Evolutionary conservation across 129 eudicot species (phyloP), one percentile per base, ranked within the genome.

Genomic region (Artemisia annua): DNA sequence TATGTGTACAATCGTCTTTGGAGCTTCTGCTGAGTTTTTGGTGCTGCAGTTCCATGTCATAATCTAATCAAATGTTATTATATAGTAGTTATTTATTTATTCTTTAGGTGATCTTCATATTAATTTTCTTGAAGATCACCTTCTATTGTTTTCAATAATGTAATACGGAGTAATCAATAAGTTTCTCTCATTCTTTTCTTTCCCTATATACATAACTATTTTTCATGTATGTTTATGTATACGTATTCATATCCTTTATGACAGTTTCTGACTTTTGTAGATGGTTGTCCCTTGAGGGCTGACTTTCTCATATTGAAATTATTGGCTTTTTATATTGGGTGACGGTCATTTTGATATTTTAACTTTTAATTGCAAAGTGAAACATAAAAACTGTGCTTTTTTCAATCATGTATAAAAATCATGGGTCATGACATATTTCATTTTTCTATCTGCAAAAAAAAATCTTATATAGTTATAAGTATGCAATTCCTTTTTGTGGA

Each of bases 11-110:
- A 3, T 59, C 15, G 30, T 6, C 84, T 92, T 5, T 92, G 98
- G 98, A 87, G 83, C 86, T 92, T 92, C 75, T 82, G 89, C 82
- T 92, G 82, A 87, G 57, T 64, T 54, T 78, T 78, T n/a, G n/a
- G 63, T 61, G 82, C 72, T 28, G 26, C 18, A 12, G 82, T 64
- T 78, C 66, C 72, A 70, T 55, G 66, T 50, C n/a, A 35, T 53
- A 70, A 7, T 15, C 28, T 2, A 24, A 69, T 53, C 14, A 11
- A 22, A 46, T 54, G 9, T 48, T 78, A 48, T 57, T 59, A 30
- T 63, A 63, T 55, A 65, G n/a, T n/a, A n/a, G 32, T 54, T 70
- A 70, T 67, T 70, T 67, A 18, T 19, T 63, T 74, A 74, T 76
- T 76, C 74, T 78, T 78, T 78, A 5, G 58, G 67, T 71, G 78